A percentile compares a stretch with the other conserved stretches of the same genome.
Evolutionary conservation across 176 grass and related monocot genomes (phyloP).

Genomic region (Oryza meridionalis): DNA sequence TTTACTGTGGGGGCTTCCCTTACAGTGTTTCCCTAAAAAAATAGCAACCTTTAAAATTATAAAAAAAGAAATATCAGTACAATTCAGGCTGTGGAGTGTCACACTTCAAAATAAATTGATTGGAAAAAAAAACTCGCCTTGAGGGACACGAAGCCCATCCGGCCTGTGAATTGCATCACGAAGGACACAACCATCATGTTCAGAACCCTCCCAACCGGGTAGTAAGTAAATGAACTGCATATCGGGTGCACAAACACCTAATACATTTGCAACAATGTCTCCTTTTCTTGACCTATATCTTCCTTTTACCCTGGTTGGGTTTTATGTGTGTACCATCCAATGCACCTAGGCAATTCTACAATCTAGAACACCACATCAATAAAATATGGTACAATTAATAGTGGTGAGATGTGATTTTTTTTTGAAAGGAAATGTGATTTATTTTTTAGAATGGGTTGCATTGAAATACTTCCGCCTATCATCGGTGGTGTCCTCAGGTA

Average conservation of each 20-base stretch:
- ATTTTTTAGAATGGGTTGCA: background rate
- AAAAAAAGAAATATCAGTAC: too few species aligned
- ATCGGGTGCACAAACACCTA: background rate
- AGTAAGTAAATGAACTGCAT: background rate
- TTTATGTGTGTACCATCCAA: too few species aligned
- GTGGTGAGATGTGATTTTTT: background rate
- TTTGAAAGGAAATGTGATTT: background rate
- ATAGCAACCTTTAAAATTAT: background rate
- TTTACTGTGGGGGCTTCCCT: too few species aligned
- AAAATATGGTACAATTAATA: too few species aligned
- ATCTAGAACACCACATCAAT: too few species aligned
- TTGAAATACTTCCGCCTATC: constrained; percentile 7
- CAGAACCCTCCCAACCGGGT: background rate
- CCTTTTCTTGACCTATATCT: too few species aligned
- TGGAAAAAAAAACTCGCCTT: background rate
- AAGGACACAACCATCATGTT: background rate
- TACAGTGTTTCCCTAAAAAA: background rate
- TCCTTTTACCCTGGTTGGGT: too few species aligned
- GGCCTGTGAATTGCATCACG: background rate
- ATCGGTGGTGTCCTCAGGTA: background rate
- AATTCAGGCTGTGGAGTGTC: too few species aligned
- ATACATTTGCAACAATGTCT: background rate
- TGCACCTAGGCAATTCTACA: too few species aligned
- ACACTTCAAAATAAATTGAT: too few species aligned
- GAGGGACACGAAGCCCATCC: background rate